These are phyloP conservation scores for Candida gorgasii DNA, from an alignment of 805 yeast genomes.

Conservation along the genomic window DNA sequence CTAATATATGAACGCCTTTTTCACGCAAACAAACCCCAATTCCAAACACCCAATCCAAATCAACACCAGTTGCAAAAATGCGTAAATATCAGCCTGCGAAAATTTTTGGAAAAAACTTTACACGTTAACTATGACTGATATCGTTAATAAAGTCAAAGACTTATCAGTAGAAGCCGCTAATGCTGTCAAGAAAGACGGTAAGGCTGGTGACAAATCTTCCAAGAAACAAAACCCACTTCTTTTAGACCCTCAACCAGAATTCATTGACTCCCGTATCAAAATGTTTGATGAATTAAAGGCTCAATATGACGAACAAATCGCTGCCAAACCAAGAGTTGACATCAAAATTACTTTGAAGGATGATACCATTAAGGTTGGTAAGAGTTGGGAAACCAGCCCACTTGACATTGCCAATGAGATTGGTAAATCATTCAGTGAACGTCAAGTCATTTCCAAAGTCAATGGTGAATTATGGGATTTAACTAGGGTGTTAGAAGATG, in stretches of 20 bases:
- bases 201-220: not conserved
- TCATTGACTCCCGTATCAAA: slow-evolving; percentile 73
- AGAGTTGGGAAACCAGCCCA: slow-evolving; percentile 89
- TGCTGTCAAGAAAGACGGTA: slow-evolving; percentile 4
- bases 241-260: slow-evolving; percentile 79
- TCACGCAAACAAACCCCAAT: too few relatives aligned
- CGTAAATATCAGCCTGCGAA: slow-evolving; percentile 6
- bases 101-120: slow-evolving; percentile 5
- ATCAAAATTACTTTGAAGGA: slow-evolving; percentile 84
- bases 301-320: slow-evolving; percentile 71
- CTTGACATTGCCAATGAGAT: slow-evolving; percentile 79
- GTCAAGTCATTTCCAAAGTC: slow-evolving; percentile 88
- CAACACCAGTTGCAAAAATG: slow-evolving; percentile 2
- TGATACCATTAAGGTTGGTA: slow-evolving; percentile 76
- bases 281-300: slow-evolving; percentile 80
- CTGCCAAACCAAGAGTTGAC: slow-evolving; percentile 55
- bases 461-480: slow-evolving; percentile 93
- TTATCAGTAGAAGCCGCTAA: slow-evolving; percentile 32
- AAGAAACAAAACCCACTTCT: slow-evolving; percentile 39
- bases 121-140: slow-evolving; percentile 16
- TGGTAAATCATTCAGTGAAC: slow-evolving; percentile 84
- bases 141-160: slow-evolving; percentile 49
- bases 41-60: not conserved
- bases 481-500: slow-evolving; percentile 86
- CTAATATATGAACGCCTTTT: too few relatives aligned